Conservation (phyloP, 208 protist species). For the Trypanosoma brucei region DNA sequence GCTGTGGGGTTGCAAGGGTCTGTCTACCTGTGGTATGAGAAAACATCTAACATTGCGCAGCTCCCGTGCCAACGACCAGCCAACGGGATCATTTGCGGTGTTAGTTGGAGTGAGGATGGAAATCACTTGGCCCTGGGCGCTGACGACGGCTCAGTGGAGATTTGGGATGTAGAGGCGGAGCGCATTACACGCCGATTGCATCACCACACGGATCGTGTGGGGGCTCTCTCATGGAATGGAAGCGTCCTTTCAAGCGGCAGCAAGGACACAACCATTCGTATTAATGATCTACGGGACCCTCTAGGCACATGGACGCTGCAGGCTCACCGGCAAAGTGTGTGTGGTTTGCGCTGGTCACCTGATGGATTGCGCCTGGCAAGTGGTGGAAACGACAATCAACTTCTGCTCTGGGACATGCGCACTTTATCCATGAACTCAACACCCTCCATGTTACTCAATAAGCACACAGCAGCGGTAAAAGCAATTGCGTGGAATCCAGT, state of each 20-base stretch:
- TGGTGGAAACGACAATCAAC: conserved; percentile 98
- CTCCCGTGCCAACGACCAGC: conserved; percentile 62
- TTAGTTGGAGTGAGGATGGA: conserved; percentile 93
- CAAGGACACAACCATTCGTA: conserved; percentile 91
- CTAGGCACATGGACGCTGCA: conserved; percentile 51
- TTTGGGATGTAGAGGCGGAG: conserved; percentile 88
- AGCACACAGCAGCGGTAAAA: conserved; percentile 96
- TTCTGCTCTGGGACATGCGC: conserved; percentile 94
- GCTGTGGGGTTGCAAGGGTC: conserved; percentile 94
- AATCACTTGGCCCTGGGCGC: conserved; percentile 83
- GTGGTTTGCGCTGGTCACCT: conserved; percentile 95
- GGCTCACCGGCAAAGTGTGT: conserved; percentile 95
- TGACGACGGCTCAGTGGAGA: conserved; percentile 81
- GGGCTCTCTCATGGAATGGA: conserved; percentile 93
- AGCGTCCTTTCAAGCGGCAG: conserved; percentile 90
- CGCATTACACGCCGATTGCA: conserved; percentile 72
- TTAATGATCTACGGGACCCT: conserved; percentile 94
- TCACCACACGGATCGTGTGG: conserved; percentile 89
- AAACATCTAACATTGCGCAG: conserved; percentile 85
- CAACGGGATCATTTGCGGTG: conserved; percentile 82
- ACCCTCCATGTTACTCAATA: conserved; percentile 86
- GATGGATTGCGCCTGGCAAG: conserved; percentile 92
- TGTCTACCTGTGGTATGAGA: conserved; percentile 98
- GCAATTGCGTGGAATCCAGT: conserved; percentile 98
- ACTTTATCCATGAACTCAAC: conserved; percentile 13